Conservation (phyloP, 2,329 filamentous ascomycete species). For the Cladosporium phlei region DNA sequence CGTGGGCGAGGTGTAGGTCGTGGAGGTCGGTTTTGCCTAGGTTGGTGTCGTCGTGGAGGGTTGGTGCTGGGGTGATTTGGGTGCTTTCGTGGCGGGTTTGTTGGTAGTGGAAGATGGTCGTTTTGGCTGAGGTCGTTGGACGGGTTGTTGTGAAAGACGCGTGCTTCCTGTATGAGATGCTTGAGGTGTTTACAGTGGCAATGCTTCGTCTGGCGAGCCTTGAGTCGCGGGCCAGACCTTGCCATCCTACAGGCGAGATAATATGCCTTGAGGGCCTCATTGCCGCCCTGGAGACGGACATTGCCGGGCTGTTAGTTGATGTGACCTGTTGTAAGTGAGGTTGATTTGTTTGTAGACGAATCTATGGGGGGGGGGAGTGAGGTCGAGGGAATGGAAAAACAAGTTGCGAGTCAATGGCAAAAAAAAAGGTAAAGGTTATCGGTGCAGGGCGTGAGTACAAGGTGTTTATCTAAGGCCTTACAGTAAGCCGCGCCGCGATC, state of each 20-base stretch:
- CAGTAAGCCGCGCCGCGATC: not conserved
- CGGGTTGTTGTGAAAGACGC: no score
- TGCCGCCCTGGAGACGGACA: conserved; percentile 9
- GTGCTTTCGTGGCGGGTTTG: conserved; percentile 25
- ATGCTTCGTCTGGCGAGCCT: not conserved
- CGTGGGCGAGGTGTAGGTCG: conserved; percentile 69
- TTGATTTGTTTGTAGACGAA: no score
- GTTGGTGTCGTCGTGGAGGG: conserved; percentile 27
- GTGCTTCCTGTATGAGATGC: no score
- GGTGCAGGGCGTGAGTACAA: conserved; percentile 12
- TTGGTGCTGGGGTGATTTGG: conserved; percentile 22
- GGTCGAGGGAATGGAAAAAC: no score
- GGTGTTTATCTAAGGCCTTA: not conserved
- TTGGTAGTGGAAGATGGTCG: no score
- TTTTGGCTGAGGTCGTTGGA: no score
- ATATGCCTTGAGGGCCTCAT: conserved; percentile 12
- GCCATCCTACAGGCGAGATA: no score
- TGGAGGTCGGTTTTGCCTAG: conserved; percentile 62
- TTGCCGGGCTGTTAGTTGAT: not conserved
- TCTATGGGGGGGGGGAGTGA: no score
- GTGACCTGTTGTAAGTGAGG: not conserved
- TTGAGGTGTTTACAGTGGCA: no score
- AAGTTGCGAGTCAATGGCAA: no score
- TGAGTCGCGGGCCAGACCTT: conserved; percentile 9
- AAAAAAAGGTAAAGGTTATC: no score